Percentiles rank a stretch among this genome's conserved stretches.
phyloP scores from a whole-genome alignment of 2,329 filamentous ascomycete species.

The Claviceps africana region DNA sequence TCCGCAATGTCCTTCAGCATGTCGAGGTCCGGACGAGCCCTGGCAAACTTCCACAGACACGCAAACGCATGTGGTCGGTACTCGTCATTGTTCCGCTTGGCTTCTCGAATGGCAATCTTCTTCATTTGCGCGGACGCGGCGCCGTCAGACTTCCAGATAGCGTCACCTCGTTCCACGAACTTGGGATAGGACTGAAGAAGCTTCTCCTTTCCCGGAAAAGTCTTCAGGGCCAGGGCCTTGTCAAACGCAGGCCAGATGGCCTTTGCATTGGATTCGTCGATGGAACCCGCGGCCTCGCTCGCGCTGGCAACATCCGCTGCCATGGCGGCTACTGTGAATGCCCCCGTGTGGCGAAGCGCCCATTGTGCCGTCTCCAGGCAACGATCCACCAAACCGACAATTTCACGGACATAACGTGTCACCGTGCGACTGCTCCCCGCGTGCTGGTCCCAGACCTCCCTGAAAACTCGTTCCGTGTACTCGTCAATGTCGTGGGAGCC shows the following conservation, averaged over 20 bases:
- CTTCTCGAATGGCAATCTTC: conserved; percentile 73
- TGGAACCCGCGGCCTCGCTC: conserved; percentile 40
- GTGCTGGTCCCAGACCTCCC: conserved; percentile 79
- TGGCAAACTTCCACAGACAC: conserved; percentile 59
- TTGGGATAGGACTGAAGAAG: conserved; percentile 66
- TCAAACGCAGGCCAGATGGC: conserved; percentile 74
- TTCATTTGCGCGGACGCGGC: conserved; percentile 51
- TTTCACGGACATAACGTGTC: conserved; percentile 71
- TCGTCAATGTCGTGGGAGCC: conserved; percentile 75
- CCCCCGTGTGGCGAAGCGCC: conserved; percentile 79
- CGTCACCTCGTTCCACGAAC: conserved; percentile 53
- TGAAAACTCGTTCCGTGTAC: conserved; percentile 65
- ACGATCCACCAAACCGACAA: conserved; percentile 50
- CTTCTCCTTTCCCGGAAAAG: conserved; percentile 82
- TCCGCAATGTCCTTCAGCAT: conserved; percentile 52
- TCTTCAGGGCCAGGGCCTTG: conserved; percentile 72
- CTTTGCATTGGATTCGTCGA: conserved; percentile 45
- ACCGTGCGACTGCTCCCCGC: conserved; percentile 75
- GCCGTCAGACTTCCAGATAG: conserved; percentile 39
- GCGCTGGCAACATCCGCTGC: conserved; percentile 50
- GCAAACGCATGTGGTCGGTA: conserved; percentile 67
- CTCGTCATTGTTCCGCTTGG: conserved; percentile 75
- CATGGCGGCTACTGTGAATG: conserved; percentile 64
- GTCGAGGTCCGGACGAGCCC: conserved; percentile 52
- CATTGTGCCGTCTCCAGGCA: conserved; percentile 72